A percentile compares a stretch with the other conserved stretches of the same genome.
Evolutionary conservation across 2,329 filamentous ascomycete species (phyloP).

Genomic region (Trichoderma aggressivum): DNA sequence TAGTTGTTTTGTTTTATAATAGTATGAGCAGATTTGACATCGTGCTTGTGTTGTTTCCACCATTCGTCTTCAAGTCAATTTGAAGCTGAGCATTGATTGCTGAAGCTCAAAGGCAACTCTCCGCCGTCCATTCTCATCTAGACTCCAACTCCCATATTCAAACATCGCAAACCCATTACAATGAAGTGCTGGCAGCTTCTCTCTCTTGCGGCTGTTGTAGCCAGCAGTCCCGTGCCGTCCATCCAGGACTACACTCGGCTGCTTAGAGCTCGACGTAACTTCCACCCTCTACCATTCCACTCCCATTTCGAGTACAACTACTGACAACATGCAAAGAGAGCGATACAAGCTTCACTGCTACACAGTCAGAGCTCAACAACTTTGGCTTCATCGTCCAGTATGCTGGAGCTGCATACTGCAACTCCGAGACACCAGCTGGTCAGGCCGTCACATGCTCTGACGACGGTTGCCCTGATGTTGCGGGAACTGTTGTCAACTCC

Average conservation of each 20-base stretch:
- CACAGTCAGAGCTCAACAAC: conserved; percentile 34
- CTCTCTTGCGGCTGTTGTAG: conserved; percentile 27
- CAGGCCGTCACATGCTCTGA: conserved; percentile 42
- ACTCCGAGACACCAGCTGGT: conserved; percentile 40
- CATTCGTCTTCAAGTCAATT: not conserved
- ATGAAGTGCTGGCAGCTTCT: conserved; percentile 24
- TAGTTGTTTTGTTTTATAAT: not conserved
- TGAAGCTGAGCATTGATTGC: not conserved
- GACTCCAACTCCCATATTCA: not conserved
- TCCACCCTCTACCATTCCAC: too few species aligned
- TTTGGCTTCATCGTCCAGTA: conserved; percentile 52
- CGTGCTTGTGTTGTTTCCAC: not conserved
- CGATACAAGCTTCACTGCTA: conserved; percentile 16
- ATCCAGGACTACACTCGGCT: conserved; percentile 27
- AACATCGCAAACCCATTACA: not conserved
- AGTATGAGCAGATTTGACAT: not conserved
- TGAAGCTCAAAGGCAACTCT: not conserved
- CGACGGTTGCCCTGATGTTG: conserved; percentile 43
- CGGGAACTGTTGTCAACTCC: conserved; percentile 42
- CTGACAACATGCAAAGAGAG: not conserved
- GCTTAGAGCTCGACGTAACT: conserved; percentile 36
- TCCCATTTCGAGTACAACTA: not conserved
- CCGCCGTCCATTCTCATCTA: not conserved
- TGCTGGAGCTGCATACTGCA: conserved; percentile 53
- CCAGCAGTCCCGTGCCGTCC: conserved; percentile 26